Conservation (phyloP, 164 flowering plant genomes). For the Pachysandra terminalis region DNA sequence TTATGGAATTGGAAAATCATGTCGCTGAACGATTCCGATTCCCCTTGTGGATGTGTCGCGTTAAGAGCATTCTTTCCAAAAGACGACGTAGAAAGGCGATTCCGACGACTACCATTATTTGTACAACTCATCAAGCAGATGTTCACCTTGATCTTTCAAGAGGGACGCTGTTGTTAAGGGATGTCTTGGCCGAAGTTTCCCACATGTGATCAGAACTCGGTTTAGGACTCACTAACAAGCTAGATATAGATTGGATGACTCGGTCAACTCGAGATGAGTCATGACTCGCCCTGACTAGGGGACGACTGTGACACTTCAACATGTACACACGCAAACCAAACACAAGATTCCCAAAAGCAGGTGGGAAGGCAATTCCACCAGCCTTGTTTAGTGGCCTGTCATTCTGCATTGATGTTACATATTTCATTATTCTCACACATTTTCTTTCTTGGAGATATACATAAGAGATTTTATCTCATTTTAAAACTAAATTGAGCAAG, state of each 20-base stretch:
- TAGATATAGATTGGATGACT: not conserved
- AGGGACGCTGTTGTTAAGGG: conserved; percentile 25
- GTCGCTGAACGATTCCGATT: conserved; percentile 13
- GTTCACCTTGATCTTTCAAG: conserved; percentile 6
- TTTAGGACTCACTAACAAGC: not conserved
- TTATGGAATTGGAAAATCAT: conserved; percentile 18
- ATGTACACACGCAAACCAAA: not conserved
- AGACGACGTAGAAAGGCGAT: conserved; percentile 2
- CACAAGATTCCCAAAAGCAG: not conserved
- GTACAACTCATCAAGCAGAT: conserved; percentile 6
- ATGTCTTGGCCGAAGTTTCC: conserved; percentile 31
- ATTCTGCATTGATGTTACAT: not conserved
- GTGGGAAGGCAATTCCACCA: not conserved
- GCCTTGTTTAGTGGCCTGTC: not conserved
- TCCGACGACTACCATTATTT: not conserved
- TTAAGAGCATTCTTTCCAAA: conserved; percentile 6
- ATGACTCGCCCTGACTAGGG: not conserved
- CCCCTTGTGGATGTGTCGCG: conserved; percentile 23
- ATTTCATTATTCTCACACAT: not conserved
- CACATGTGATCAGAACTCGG: not conserved
- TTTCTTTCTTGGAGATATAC: not conserved
- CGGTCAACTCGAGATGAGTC: not conserved
- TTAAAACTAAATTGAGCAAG: not conserved
- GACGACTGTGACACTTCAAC: not conserved
- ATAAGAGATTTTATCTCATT: not conserved